Percentiles rank a stretch among this genome's conserved stretches.
These are phyloP conservation scores for Hortaea sp. DNA, from an alignment of 2,329 filamentous ascomycete species.

Conservation along the genomic window DNA sequence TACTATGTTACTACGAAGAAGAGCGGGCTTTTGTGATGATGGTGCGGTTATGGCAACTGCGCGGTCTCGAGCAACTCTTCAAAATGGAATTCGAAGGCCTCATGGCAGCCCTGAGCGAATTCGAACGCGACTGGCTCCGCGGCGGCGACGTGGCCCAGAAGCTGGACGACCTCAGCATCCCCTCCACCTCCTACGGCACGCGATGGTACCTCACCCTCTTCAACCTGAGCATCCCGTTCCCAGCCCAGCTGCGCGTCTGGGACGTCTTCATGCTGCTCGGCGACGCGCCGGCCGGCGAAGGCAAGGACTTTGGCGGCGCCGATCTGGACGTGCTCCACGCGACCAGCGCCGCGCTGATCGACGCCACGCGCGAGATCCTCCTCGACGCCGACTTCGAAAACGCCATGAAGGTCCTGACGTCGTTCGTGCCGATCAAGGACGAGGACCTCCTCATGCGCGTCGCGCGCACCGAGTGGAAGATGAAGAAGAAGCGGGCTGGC, in stretches of 20 bases:
- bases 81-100: constrained; percentile 73
- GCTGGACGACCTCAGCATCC: constrained; percentile 67
- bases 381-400: constrained; percentile 94
- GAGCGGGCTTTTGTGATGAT: constrained; percentile 93
- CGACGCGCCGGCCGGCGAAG: constrained; percentile 38
- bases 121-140: constrained; percentile 73
- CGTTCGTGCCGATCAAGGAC: constrained; percentile 87
- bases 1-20: constrained; percentile 95
- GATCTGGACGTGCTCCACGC: constrained; percentile 85
- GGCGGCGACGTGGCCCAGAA: constrained; percentile 69
- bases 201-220: constrained; percentile 96
- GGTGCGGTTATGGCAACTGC: constrained; percentile 82
- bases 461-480: constrained; percentile 76
- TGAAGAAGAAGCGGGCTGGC: constrained; percentile 41
- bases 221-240: constrained; percentile 91
- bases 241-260: constrained; percentile 91
- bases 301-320: constrained; percentile 38
- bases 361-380: constrained; percentile 78
- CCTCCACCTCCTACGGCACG: constrained; percentile 87
- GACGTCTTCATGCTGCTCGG: constrained; percentile 95
- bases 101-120: constrained; percentile 75
- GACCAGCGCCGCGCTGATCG: constrained; percentile 77
- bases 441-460: constrained; percentile 90
- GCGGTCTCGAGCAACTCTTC: constrained; percentile 79
- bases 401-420: constrained; percentile 92